These are phyloP conservation scores for Xylaria multiplex DNA, from an alignment of 2,329 filamentous ascomycete species.

Conservation along the genomic window DNA sequence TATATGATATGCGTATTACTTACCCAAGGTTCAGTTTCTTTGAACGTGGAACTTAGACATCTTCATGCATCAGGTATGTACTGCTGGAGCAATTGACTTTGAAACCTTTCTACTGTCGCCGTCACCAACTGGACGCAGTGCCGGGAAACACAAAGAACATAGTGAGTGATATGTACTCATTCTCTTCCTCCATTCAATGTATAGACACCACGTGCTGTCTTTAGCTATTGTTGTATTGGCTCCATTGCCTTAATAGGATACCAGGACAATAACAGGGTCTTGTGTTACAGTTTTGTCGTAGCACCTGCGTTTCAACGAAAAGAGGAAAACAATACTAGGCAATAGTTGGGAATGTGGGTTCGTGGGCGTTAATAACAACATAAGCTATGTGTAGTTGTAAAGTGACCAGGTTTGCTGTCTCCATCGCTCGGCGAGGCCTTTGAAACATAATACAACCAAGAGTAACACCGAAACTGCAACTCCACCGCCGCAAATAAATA, in stretches of 20 bases:
- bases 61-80: too few species aligned
- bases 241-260: not conserved
- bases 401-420: conserved; percentile 24
- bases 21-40: not conserved
- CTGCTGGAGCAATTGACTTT: too few species aligned
- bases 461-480: conserved; percentile 32
- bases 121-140: too few species aligned
- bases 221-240: not conserved
- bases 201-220: not conserved
- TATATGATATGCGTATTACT: not conserved
- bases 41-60: too few species aligned
- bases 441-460: conserved; percentile 25
- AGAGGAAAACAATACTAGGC: conserved; percentile 6
- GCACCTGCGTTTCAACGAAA: not conserved
- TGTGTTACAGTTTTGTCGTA: conserved; percentile 2
- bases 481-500: conserved; percentile 30
- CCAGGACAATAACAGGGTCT: conserved; percentile 4
- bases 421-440: conserved; percentile 15
- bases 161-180: too few species aligned
- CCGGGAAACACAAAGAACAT: too few species aligned
- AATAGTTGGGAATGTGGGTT: conserved; percentile 11
- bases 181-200: too few species aligned
- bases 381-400: conserved; percentile 27
- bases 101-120: too few species aligned
- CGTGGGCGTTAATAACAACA: conserved; percentile 26